Conservation (phyloP, 2,329 filamentous ascomycete species). For the Colletotrichum liaoningense region DNA sequence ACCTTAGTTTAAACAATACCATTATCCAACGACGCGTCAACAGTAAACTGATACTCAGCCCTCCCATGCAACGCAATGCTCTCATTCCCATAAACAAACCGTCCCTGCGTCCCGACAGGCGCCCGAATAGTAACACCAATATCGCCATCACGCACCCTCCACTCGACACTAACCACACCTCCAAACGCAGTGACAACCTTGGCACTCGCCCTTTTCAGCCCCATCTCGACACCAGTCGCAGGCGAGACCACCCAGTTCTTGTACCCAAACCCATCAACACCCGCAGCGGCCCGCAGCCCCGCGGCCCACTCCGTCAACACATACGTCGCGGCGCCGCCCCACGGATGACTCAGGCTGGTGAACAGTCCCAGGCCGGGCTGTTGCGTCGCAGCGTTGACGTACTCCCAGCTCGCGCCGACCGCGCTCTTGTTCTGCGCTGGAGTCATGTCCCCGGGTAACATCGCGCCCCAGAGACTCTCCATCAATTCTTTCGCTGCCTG, state of each 20-base stretch:
- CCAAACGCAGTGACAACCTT: conserved; percentile 41
- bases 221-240: conserved; percentile 40
- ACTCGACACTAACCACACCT: conserved; percentile 40
- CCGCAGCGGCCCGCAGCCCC: conserved; percentile 39
- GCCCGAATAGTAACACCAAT: conserved; percentile 32
- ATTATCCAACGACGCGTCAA: conserved; percentile 6
- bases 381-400: conserved; percentile 49
- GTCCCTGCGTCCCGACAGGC: conserved; percentile 26
- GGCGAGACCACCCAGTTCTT: conserved; percentile 44
- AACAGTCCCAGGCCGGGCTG: conserved; percentile 53
- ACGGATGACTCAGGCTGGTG: conserved; percentile 56
- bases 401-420: conserved; percentile 58
- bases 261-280: conserved; percentile 39
- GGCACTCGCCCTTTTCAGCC: conserved; percentile 40
- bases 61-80: conserved; percentile 22
- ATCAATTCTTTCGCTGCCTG: conserved; percentile 45
- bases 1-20: conserved; percentile 1
- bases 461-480: conserved; percentile 52
- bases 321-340: conserved; percentile 58
- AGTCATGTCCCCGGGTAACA: conserved; percentile 48
- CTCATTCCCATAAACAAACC: conserved; percentile 23
- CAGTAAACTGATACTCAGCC: conserved; percentile 26
- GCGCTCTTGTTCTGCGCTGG: conserved; percentile 39
- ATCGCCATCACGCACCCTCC: conserved; percentile 24
- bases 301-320: conserved; percentile 51